Evolutionary conservation across 2,329 filamentous ascomycete species (phyloP).

Genomic region (Claviceps cyperi): DNA sequence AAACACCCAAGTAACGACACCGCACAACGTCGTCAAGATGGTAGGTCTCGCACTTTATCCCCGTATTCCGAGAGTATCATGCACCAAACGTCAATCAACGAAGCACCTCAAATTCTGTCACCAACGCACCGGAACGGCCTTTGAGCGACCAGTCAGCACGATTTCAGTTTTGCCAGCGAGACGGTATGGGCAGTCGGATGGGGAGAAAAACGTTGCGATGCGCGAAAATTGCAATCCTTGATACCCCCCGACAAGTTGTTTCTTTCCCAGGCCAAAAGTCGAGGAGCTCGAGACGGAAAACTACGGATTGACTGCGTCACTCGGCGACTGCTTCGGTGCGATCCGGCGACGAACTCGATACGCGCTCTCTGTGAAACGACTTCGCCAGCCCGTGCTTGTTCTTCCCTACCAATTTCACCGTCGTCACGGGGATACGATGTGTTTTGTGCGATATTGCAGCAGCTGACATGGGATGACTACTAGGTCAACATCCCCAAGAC

Average conservation of each 20-base stretch:
- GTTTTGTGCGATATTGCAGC: background rate
- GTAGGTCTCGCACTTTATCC: conserved; percentile 19
- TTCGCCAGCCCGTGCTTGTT: background rate
- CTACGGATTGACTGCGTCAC: background rate
- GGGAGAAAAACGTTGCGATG: background rate
- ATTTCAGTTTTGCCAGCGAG: background rate
- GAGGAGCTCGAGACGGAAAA: background rate
- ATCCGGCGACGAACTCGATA: background rate
- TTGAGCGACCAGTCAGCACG: conserved; percentile 1
- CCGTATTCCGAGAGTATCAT: background rate
- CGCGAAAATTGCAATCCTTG: background rate
- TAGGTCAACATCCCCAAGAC: conserved; percentile 98
- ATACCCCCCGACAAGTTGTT: background rate
- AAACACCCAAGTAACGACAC: conserved; percentile 27
- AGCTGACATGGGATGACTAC: conserved; percentile 4
- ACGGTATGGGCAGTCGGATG: background rate
- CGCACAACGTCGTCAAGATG: conserved; percentile 35
- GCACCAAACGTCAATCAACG: background rate
- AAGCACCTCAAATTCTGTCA: conserved; percentile 7
- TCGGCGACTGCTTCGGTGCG: background rate
- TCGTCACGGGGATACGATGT: background rate
- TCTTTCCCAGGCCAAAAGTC: background rate
- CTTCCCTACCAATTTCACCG: background rate
- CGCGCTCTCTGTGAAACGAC: background rate
- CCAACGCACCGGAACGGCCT: conserved; percentile 18